Evolutionary conservation across 306 rosid genomes (phyloP), one percentile per base, ranked within the genome.

Genomic region (Potentilla sterilis): DNA sequence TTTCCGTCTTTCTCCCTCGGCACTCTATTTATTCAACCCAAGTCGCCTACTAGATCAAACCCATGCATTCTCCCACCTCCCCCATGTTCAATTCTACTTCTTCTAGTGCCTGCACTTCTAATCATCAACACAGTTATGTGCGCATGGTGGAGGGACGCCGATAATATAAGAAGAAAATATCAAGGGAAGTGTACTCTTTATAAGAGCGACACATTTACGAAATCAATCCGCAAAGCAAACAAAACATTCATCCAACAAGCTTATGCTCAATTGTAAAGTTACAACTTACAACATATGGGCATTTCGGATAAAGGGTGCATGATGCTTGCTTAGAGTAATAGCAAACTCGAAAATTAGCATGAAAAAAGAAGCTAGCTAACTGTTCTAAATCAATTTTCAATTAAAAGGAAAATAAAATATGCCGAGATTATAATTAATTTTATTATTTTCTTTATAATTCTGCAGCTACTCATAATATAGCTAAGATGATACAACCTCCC

Each of bases 401-500:
- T 75, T 68, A 13, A 28, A 59, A 13, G 66, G 38, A 73, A n/a
- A n/a, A n/a, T n/a, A n/a, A n/a, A n/a, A n/a, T n/a, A n/a, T n/a
- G n/a, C n/a, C n/a, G n/a, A n/a, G n/a, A n/a, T 28, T 28, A 28
- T 28, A 28, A 28, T 28, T 28, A 28, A 28, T 28, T 28, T 28
- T 28, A 28, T 28, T 28, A 28, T 28, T 28, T 28, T 28, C 28
- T 28, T 28, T 28, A 28, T 28, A 28, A 28, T 28, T 55, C 68
- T 46, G n/a, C 34, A 44, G 40, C 72, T 34, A 80, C 76, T 73
- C 37, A 63, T 55, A 78, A 75, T 43, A 38, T 43, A 38, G 44
- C 67, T 78, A 66, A 16, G 79, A 46, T 70, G 40, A 34, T 76
- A 49, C 34, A 73, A 68, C 35, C 83, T 76, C 64, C 46, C 19